Base-by-base conservation (phyloP, 2,329 filamentous ascomycete genomes). In the Aspergillus eucalypticola region DNA sequence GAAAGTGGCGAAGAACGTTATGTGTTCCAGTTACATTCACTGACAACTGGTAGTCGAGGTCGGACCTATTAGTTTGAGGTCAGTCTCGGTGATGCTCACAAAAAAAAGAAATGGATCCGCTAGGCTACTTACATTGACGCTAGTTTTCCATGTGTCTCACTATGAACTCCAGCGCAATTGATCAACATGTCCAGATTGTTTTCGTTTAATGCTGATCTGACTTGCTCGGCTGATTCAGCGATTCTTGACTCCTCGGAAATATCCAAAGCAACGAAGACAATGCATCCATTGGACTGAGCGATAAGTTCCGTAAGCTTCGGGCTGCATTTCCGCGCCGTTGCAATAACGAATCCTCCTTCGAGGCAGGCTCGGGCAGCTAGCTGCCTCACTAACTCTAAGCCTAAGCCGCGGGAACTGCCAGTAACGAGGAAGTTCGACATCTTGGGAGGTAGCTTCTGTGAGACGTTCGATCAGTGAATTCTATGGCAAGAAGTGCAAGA, bases 161-260 rank as follows among this genome's bases (percentile, higher is more conserved):
- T 21, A 29, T 54, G 29, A 32, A 74, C 63, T 1, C 75, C 77
- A 1, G 75, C 77, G 60, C 77, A 78, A 63, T 78, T 78, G 60
- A 78, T 70, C n/a, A 81, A 59, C 1, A 79, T 68, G 62, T 81
- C 78, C 0, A 80, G 66, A 3, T 75, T 75, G 6, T 69, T 69
- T 29, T 68, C 73, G 8, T 54, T 60, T 0, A 78, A 58, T 1
- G 60, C 59, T 6, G 55, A 55, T 23, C 72, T 70, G 8, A 76
- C 70, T 7, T 67, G 60, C 0, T 59, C 56, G 1, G 63, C 73
- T 2, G 74, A 76, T 11, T 69, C 42, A 25, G 71, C 63, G n/a
- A 78, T 67, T 15, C 64, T 71, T 6, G 50, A 54, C 25, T 67
- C 58, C 53, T 73, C 59, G 5, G 72, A 70, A 6, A 77, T 69